Conservation (phyloP, 208 protist genomes). For the Leptomonas pyrrhocoris region DNA sequence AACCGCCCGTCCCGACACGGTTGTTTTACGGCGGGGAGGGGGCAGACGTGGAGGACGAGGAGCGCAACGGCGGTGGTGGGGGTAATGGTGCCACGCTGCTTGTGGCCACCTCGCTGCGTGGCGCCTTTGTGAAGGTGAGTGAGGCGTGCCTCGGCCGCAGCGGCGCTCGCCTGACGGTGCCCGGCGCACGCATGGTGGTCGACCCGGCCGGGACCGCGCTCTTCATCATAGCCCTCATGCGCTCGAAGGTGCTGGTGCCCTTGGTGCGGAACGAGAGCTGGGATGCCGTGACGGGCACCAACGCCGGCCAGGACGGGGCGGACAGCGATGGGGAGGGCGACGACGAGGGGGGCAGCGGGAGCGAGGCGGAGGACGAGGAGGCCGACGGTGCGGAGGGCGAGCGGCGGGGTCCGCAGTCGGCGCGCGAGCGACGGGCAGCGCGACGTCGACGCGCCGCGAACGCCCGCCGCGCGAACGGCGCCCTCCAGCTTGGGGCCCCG, state of each 20-base stretch:
- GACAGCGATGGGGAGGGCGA: slow-evolving; percentile 22
- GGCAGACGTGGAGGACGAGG: neutral
- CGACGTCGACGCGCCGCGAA: slow-evolving; percentile 26
- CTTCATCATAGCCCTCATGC: slow-evolving; percentile 93
- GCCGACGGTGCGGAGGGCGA: neutral
- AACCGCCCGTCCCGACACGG: slow-evolving; percentile 56
- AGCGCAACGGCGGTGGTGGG: neutral
- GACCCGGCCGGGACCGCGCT: slow-evolving; percentile 96
- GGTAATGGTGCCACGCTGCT: slow-evolving; percentile 23
- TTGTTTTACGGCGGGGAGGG: slow-evolving; percentile 29
- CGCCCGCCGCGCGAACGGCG: slow-evolving; percentile 37
- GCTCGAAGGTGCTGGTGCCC: slow-evolving; percentile 72
- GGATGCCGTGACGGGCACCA: slow-evolving; percentile 17
- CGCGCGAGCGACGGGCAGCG: slow-evolving; percentile 24
- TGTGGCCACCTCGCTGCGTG: slow-evolving; percentile 64
- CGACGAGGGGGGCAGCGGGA: slow-evolving; percentile 26
- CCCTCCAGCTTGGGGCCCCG: slow-evolving; percentile 63
- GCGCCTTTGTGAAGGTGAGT: slow-evolving; percentile 95
- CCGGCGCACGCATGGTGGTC: slow-evolving; percentile 93
- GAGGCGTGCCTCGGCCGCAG: slow-evolving; percentile 96
- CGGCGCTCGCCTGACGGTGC: slow-evolving; percentile 95
- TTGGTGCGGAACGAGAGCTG: slow-evolving; percentile 32
- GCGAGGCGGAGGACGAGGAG: slow-evolving; percentile 12
- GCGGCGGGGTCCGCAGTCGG: slow-evolving; percentile 13
- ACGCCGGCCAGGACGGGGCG: slow-evolving; percentile 22